Base-by-base conservation (phyloP, 192 early-diverging fungal genomes). In the Geranomyces variabilis region DNA sequence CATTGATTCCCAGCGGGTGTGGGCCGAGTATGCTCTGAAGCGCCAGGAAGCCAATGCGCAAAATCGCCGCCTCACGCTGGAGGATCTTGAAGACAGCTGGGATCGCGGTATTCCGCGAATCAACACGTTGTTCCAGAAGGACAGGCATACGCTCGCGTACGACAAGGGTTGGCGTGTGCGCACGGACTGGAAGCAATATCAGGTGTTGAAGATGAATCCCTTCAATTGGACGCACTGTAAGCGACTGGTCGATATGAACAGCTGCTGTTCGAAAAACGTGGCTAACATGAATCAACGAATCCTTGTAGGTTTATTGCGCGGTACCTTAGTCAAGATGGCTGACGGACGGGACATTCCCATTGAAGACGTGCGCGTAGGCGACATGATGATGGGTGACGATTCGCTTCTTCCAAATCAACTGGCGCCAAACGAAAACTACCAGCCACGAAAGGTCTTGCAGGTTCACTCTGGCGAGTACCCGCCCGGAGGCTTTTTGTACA, bases 141-240 rank as follows among this genome's bases (percentile, higher is more conserved):
- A 99, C 78, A 81, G 97, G n/a, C 95, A 97, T 74, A 99, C 97
- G 9, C 84, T 99, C 56, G 97, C 97, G 30, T 99, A 97, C 76
- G 97, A 99, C 77, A 97, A 97, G 86, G 97, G 97, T 46, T 99
- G 97, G 97, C 90, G 97, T 70, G 87, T 99, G 24, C 86, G 97
- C 61, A 93, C 93, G 24, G 95, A 96, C 71, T 97, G 94, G 79
- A 99, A 99, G 83, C 93, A 96, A 85, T 99, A 93, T 76, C 97
- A 99, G 75, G 81, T 96, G 19, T 74, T 97, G 44, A 95, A 95
- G 79, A 92, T 90, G 63, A 98, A 99, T 72, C 93, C 96, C 29
- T 98, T 98, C 86, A 92, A 85, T 81, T 99, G 96, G 96, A 99
- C 97, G 0, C 84, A 91, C 36, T 41, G 36, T n/a, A n/a, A n/a